Base-by-base conservation (phyloP, 163 green algal species). In the Prototheca wickerhamii region DNA sequence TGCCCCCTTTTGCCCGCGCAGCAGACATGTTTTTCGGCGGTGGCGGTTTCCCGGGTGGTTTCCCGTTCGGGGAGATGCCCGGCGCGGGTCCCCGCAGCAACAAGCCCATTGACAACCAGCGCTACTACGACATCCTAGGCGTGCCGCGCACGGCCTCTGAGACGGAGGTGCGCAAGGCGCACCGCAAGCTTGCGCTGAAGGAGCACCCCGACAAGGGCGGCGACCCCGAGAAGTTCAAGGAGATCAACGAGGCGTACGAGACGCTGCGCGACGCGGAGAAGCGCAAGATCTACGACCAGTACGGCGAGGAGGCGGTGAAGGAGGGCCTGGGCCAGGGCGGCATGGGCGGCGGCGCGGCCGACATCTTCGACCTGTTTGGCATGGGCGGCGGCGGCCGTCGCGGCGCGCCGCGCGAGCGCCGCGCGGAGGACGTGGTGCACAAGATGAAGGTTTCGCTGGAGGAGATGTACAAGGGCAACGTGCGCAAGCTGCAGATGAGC, bases 241-340 rank as follows among this genome's bases (percentile, higher is more conserved):
- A 96, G 70, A 92, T 96, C 77, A 96, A 95, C 66, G 82, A 92
- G 72, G 91, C 91, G 1, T 96, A 94, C 78, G 91, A 96, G 18
- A 75, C 88, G 8, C 82, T 98, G 29, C 86, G 86, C 32, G 88
- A 96, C 73, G 60, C 77, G 0, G 87, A 97, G 75, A 97, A 97
- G 77, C 71, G 84, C 51, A 69, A 82, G 35, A 88, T 95, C 28
- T 97, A 97, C 68, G 91, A 97, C 58, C 69, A 92, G 84, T 97
- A 95, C 77, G 93, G 93, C 32, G 93, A 99, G 77, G 93, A 99
- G 46, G 93, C 91, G 0, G 74, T 98, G 35, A 98, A 98, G 77
- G 93, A 99, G 67, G 92, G 89, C 58, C 88, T 91, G 78, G 82
- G 74, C 31, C 81, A 78, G 20, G 82, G 80, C 29, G 83, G 77